Base-by-base conservation (phyloP, 805 yeast genomes). In the Blastobotrys chiropterorum region DNA sequence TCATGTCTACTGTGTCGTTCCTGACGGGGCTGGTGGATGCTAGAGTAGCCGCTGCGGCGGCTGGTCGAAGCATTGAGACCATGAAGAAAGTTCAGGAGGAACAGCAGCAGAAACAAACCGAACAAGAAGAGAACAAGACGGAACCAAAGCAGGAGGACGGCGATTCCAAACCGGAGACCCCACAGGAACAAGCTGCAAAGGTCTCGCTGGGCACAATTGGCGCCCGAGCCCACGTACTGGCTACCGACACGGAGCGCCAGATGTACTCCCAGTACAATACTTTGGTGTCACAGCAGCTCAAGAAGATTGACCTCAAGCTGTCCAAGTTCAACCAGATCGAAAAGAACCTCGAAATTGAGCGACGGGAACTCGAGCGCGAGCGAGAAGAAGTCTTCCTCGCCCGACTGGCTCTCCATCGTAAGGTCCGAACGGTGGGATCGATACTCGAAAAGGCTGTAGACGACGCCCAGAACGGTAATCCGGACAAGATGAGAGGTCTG, bases 1-100 rank as follows among this genome's bases (percentile, higher is more conserved):
- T 94, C 2, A 77, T 94, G 72, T 85, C 95, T 38, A 92, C 95
- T n/a, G 77, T 94, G 56, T 84, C 96, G 13, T 94, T 90, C 67
- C 73, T 94, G 68, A 82, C 90, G 0, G 83, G 88, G 39, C 70
- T 90, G 47, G 95, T 90, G 15, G 97, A 92, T 62, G 85, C 92
- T 11, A 85, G 84, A 41, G 86, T 86, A 19, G 96, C 92, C 0
- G 81, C 82, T 51, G 89, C 90, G 8, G 95, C 95, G 34, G 84
- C 95, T 1, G 64, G 61, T 3, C 52, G 58, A 14, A 54, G 60
- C 8, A 70, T 87, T 44, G 76, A 74, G 40, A 78, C 77, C 49
- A 70, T 85, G 46, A 94, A 83, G 51, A 45, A 46, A 43, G 34
- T 39, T 51, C 50, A 48, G 34, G 14, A 2, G 42, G 53, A 39